Percentiles rank a stretch among this genome's conserved stretches.
phyloP scores from a whole-genome alignment of 495 filamentous ascomycete species.

The Xylaria curta region DNA sequence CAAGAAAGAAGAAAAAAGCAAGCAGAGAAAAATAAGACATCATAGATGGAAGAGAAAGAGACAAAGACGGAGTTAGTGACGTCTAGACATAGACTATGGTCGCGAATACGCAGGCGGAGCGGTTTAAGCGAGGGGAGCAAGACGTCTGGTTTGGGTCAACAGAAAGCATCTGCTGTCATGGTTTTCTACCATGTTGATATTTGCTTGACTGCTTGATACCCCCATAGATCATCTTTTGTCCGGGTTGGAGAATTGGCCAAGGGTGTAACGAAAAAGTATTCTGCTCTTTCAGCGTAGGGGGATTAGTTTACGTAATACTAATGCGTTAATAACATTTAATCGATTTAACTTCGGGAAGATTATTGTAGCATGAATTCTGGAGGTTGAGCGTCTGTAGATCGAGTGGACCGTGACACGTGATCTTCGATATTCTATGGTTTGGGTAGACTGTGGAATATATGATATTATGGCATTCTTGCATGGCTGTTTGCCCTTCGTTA shows the following conservation, averaged over 20 bases:
- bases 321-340: neutral
- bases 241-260: neutral
- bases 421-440: neutral
- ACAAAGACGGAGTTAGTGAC: neutral
- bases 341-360: too few species aligned
- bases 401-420: neutral
- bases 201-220: neutral
- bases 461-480: constrained; percentile 23
- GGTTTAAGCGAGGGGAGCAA: neutral
- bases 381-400: too few species aligned
- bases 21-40: neutral
- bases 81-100: neutral
- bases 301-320: neutral
- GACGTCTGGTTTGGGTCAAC: neutral
- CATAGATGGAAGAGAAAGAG: neutral
- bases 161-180: neutral
- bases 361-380: neutral
- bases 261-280: neutral
- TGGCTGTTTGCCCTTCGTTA: neutral
- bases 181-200: neutral
- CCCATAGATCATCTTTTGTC: neutral
- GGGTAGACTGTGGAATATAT: neutral
- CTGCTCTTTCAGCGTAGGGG: neutral
- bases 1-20: too few species aligned
- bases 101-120: neutral